Base-by-base conservation (phyloP, 2,329 filamentous ascomycete genomes). In the Trichoderma sp. region DNA sequence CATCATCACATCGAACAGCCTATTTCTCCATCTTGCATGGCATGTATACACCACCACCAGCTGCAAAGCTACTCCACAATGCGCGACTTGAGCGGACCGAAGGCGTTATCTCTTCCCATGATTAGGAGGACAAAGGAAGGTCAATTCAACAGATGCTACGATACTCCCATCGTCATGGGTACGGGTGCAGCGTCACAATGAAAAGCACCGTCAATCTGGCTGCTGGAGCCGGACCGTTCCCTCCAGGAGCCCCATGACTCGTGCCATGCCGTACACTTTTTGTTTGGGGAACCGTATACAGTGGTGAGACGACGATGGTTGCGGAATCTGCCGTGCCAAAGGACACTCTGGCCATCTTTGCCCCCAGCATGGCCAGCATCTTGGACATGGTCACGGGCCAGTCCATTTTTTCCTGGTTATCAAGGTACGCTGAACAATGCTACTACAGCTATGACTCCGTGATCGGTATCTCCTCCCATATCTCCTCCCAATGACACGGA, bases 11-110 rank as follows among this genome's bases (percentile, higher is more conserved):
- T 56, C 9, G 34, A 53, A 7, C 18, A 65, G 64, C 53, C 51
- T 30, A 21, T 43, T 67, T 15, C 34, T 43, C 51, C 51, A 43
- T 67, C 51, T 30, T 34, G 57, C 57, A 32, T n/a, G 56, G 56
- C 30, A 51, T 67, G 30, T 36, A n/a, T 32, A 32, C 63, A 66
- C 63, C 66, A 60, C 32, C 65, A 61, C 21, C 53, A 64, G 58
- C 3, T 34, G 6, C 57, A 64, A 6, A 6, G 15, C 32, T 43
- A 15, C 64, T 58, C 64, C 64, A 43, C 64, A 32, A 6, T 24
- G 26, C 21, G 47, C 18, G 30, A 6, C 24, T 21, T 53, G 6
- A 5, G 34, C 51, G 64, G 64, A 11, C 32, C 64, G 32, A 58
- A 30, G 53, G 11, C 14, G 26, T 21, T 30, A 39, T 57, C 53